phyloP scores from a whole-genome alignment of 495 filamentous ascomycete species.

The Hypoxylon crocopeplum region DNA sequence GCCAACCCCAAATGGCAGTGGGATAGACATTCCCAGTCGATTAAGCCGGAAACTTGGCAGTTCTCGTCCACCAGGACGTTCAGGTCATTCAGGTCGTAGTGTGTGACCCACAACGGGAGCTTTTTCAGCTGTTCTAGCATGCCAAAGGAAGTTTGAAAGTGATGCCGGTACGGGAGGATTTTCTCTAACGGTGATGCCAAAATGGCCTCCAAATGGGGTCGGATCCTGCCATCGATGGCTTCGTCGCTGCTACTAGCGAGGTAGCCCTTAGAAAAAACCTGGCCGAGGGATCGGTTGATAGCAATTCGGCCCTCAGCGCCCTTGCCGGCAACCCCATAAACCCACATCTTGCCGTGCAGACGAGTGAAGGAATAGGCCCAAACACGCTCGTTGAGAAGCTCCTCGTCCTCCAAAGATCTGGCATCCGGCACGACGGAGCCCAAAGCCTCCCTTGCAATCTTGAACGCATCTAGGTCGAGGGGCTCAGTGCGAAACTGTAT shows the following conservation, averaged over 20 bases:
- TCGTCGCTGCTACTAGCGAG: slow-evolving; percentile 33
- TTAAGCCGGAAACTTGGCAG: slow-evolving; percentile 39
- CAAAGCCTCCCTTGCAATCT: slow-evolving; percentile 36
- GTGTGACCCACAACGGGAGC: slow-evolving; percentile 43
- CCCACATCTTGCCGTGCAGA: slow-evolving; percentile 39
- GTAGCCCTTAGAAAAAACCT: slow-evolving; percentile 33
- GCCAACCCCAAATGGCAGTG: slow-evolving; percentile 44
- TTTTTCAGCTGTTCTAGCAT: slow-evolving; percentile 37
- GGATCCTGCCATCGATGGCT: slow-evolving; percentile 36
- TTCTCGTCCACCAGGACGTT: slow-evolving; percentile 46
- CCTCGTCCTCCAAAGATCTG: slow-evolving; percentile 34
- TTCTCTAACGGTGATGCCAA: slow-evolving; percentile 36
- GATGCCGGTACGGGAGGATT: slow-evolving; percentile 30
- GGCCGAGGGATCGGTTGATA: slow-evolving; percentile 34
- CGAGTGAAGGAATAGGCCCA: slow-evolving; percentile 42
- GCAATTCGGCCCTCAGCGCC: slow-evolving; percentile 33
- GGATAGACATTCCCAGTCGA: slow-evolving; percentile 47
- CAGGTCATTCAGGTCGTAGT: slow-evolving; percentile 43
- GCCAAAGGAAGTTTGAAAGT: slow-evolving; percentile 28
- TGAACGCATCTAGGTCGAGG: slow-evolving; percentile 35
- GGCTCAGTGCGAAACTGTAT: slow-evolving; percentile 43
- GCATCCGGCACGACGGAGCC: slow-evolving; percentile 38
- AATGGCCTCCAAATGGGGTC: slow-evolving; percentile 38
- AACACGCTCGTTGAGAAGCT: slow-evolving; percentile 29
- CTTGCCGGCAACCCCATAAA: slow-evolving; percentile 30